Base-by-base conservation (phyloP, 163 green algal species). In the Chlorella variabilis region DNA sequence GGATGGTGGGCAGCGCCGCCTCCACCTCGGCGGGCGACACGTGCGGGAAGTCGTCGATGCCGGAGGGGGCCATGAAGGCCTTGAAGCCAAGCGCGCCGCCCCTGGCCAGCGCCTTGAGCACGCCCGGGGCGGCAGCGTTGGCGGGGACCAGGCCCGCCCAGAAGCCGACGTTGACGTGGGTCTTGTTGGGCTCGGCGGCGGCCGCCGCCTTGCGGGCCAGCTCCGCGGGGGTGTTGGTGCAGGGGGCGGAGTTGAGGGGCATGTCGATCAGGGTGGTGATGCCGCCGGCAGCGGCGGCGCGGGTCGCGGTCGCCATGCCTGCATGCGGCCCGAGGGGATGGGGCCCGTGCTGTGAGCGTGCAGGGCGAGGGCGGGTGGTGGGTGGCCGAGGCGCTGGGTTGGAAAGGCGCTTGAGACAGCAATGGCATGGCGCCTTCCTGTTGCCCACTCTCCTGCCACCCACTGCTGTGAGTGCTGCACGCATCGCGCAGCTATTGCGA, bases 251-350 rank as follows among this genome's bases (percentile, higher is more conserved):
- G 91, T 99, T 99, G 11, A 99, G 91, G 0, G 96, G 96, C 96
- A 99, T 99, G 86, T 99, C 96, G 15, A 98, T 82, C 2, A 98
- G 58, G 0, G 93, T 98, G n/a, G 96, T 99, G 36, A 98, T 81
- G 34, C 96, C 96, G 7, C 96, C 96, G 4, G 89, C 90, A 15
- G 92, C 95, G 11, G 96, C 96, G 34, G 95, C 95, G 27, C 36
- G 66, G 0, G 96, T 99, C 29, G 87, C 96, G 0, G 92, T 94
- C 18, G 62, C 71, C 15, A 98, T 89, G 42, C 96, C 93, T 96
- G 87, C 71, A 83, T 20, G 7, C 29, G 51, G 38, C n/a, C 4
- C 7, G 45, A 11, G 13, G 5, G 66, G 42, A 62, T 20, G 68
- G 15, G 68, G 17, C 15, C 15, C 5, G 20, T 4, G 54, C 54